Evolutionary conservation across 2,329 filamentous ascomycete species (phyloP), one percentile per base, ranked within the genome.

Genomic region (Aspergillus pseudoterreus): DNA sequence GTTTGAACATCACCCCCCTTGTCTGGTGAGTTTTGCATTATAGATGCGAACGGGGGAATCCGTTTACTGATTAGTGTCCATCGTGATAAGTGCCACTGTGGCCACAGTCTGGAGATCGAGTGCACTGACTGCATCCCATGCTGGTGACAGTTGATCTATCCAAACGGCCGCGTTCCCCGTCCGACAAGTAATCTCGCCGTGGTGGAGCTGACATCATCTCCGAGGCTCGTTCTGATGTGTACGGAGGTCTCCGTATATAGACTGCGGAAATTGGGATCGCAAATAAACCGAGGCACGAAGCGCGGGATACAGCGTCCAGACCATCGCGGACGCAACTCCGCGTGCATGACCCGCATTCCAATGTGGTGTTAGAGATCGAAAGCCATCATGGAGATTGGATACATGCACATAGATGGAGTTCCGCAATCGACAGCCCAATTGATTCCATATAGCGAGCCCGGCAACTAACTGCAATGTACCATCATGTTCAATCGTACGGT

Each of bases 291-390:
- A 45, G 15, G 24, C 30, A 33, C 10, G 38, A 38, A 43, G 19
- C 42, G 22, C 21, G 38, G 30, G 39, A 41, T 24, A 33, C 6
- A 32, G 14, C 27, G 32, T 47, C 39, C 32, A 51, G 45, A 41
- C 51, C 43, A 15, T 30, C 32, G 14, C 15, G 17, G 22, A 35
- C 38, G 21, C 15, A 47, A 44, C 44, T 12, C 8, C n/a, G 35
- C 6, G n/a, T 42, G 36, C 43, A 50, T 46, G 43, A 27, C 17
- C 43, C 47, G 38, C 51, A 50, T 50, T 47, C 47, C 43, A 43
- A 35, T 47, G 32, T 35, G 10, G 19, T 24, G 36, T 27, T 46
- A 32, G 36, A 47, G 27, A 47, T 39, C 9, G 38, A 24, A 10
- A 19, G 44, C 35, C 17, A 12, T 21, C 12, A 33, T 14, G 35